Percentiles rank a stretch among this genome's conserved stretches.
Conservation (phyloP, 805 yeast species). For the Yarrowia sp. region DNA sequence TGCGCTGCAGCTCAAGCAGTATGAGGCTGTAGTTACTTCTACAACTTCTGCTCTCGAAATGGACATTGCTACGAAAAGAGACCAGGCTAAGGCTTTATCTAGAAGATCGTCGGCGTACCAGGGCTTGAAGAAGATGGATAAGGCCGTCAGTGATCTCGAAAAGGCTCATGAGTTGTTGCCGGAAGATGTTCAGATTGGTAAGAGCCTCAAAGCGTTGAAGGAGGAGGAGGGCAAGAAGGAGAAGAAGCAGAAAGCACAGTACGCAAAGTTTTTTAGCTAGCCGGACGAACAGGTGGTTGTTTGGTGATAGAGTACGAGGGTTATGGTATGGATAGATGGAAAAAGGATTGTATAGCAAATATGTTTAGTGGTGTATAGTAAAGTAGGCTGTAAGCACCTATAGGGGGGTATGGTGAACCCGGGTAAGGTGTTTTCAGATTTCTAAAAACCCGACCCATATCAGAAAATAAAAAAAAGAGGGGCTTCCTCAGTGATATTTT, state of each 20-base stretch:
- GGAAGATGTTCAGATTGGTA: conserved; percentile 65
- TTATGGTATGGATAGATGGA: no score
- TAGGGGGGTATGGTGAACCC: no score
- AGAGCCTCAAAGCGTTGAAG: conserved; percentile 62
- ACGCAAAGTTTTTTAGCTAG: conserved; percentile 42
- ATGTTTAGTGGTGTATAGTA: no score
- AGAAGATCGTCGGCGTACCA: conserved; percentile 79
- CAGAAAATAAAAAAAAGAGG: no score
- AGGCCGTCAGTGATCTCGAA: conserved; percentile 63
- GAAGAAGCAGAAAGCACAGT: conserved; percentile 46
- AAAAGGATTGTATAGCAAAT: no score
- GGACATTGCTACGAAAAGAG: conserved; percentile 57
- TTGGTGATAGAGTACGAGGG: no score
- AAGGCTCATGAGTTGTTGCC: conserved; percentile 66
- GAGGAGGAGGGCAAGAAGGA: conserved; percentile 50
- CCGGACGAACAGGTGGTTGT: no score
- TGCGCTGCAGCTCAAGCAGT: conserved; percentile 61
- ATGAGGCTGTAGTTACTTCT: conserved; percentile 54
- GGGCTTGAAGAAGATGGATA: conserved; percentile 62
- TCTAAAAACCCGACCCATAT: no score
- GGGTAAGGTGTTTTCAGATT: no score
- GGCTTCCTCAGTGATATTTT: no score
- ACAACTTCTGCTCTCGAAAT: conserved; percentile 66
- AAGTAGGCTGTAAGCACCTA: no score
- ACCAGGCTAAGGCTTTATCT: conserved; percentile 80